Base-by-base conservation (phyloP, 164 flowering plant genomes). In the Vitis riparia region DNA sequence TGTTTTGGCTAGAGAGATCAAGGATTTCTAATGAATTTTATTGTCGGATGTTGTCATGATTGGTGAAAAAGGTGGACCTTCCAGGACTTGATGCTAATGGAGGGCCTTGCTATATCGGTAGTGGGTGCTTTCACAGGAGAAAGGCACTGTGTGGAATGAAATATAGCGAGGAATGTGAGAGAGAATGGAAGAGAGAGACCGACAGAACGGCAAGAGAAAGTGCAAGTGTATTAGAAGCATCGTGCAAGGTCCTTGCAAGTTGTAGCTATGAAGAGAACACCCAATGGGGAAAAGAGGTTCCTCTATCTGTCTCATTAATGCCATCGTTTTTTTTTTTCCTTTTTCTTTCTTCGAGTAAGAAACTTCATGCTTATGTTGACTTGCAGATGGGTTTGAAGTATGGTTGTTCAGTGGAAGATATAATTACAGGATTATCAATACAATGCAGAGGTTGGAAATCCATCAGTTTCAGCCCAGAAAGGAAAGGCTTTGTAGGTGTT, bases 81-180 rank as follows among this genome's bases (percentile, higher is more conserved):
- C 11, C 58, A 0, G 83, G 81, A 13, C 2, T 74, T 5, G 86
- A 83, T 74, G 78, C 71, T 12, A 32, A 52, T 52, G 80, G 80
- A 60, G 84, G 84, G 15, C 68, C 86, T 10, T 49, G 51, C 8
- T 80, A 80, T 49, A 59, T 71, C 44, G 86, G 84, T 3, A 76
- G 75, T 17, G 83, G 86, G 48, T 83, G 86, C 65, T 83, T 83
- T 56, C 82, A 76, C 30, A 72, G 86, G 52, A 74, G 86, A 70
- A 78, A 65, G 6, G 65, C 51, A 47, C 75, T 77, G 2, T 67
- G 69, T 58, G 82, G 85, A 23, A 77, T 19, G 73, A 72, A 69
- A 59, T 75, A 66, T 23, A 66, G 59, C 9, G 50, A 71, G 15
- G 78, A 64, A 1, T 75, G 5, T 57, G 65, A 51, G 30, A 67